A percentile compares a stretch with the other conserved stretches of the same genome.
These are phyloP conservation scores for Phytopythium montanum DNA, from an alignment of 352 stramenopile species.

Conservation along the genomic window DNA sequence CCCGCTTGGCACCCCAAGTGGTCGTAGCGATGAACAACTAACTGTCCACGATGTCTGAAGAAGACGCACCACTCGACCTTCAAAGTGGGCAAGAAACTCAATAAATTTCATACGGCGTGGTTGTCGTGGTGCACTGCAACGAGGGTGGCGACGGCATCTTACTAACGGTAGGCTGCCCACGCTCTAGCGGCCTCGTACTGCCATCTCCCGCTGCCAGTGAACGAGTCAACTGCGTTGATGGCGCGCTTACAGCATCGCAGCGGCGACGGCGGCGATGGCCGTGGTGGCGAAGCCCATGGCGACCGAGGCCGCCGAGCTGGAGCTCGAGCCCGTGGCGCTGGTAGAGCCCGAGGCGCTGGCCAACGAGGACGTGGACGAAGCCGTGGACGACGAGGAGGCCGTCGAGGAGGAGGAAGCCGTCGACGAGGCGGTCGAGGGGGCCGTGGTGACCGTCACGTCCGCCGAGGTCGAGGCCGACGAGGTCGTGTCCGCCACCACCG, in stretches of 20 bases:
- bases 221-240: neutral
- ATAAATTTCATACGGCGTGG: constrained; percentile 3
- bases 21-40: too few relatives aligned
- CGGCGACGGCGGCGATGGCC: constrained; percentile 17
- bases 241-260: constrained; percentile 25
- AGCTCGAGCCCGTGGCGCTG: constrained; percentile 17
- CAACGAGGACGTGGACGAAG: constrained; percentile 13
- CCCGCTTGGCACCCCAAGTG: too few relatives aligned
- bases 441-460: constrained; percentile 1
- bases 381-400: constrained; percentile 12
- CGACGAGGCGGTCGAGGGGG: constrained; percentile 9
- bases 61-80: neutral
- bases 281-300: constrained; percentile 9
- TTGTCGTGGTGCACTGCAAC: neutral
- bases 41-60: too few relatives aligned
- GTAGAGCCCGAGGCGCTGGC: constrained; percentile 18
- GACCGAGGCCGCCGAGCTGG: constrained; percentile 7
- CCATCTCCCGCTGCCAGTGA: neutral
- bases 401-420: constrained; percentile 15
- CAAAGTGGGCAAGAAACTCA: constrained; percentile 3
- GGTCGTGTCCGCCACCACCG: constrained; percentile 11
- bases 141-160: neutral
- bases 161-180: neutral
- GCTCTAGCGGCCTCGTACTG: neutral
- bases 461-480: constrained; percentile 8